Conservation (phyloP, 2,329 filamentous ascomycete genomes). For the Bipolaris sorokiniana region DNA sequence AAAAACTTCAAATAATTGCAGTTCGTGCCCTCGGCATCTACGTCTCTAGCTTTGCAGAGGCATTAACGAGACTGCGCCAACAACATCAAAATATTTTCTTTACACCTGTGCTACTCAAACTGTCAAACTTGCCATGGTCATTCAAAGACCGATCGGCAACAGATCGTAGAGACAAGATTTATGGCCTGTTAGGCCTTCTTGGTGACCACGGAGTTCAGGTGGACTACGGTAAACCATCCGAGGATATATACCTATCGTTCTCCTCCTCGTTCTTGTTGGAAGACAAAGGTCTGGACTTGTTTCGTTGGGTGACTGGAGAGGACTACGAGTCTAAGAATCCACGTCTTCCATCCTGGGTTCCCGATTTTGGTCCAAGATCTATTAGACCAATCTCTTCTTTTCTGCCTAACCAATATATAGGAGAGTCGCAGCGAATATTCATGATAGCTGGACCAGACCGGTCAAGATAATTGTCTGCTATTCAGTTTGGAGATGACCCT, state of each 20-base stretch:
- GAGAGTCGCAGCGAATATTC: not conserved
- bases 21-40: not conserved
- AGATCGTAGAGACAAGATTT: constrained; percentile 1
- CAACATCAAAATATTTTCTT: not conserved
- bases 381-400: not conserved
- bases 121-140: not conserved
- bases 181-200: constrained; percentile 2
- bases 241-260: constrained; percentile 2
- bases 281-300: constrained; percentile 2
- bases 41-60: not conserved
- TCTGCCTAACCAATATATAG: not conserved
- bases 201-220: not conserved
- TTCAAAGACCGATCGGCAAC: not conserved
- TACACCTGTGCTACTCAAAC: not conserved
- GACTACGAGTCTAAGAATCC: not conserved
- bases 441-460: not conserved
- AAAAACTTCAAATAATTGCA: not conserved
- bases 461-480: not conserved
- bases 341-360: constrained; percentile 3
- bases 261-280: not conserved
- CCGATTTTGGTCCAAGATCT: not conserved
- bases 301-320: constrained; percentile 4
- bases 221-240: not conserved
- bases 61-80: not conserved
- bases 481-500: constrained; percentile 3